These are phyloP conservation scores for Trichomonascaceae sp. DNA, from an alignment of 1,139 yeast species.

Conservation along the genomic window DNA sequence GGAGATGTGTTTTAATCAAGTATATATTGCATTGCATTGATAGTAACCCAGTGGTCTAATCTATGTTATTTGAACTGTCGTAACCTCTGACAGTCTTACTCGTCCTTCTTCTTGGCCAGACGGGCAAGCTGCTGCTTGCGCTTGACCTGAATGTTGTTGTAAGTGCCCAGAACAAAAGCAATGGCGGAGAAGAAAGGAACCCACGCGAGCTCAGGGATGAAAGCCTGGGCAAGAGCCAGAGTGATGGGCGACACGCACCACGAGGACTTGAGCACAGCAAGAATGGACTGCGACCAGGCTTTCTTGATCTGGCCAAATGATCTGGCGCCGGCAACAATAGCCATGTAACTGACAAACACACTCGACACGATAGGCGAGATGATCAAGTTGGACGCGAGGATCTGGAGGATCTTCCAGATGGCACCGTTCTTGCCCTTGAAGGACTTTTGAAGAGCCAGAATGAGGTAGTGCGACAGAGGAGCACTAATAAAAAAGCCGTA, in stretches of 20 bases:
- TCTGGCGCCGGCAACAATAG: slow-evolving; percentile 28
- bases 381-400: slow-evolving; percentile 44
- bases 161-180: slow-evolving; percentile 63
- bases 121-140: slow-evolving; percentile 23
- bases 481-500: slow-evolving; percentile 62
- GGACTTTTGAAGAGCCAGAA: slow-evolving; percentile 23
- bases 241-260: slow-evolving; percentile 53
- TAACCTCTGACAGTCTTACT: too few species aligned
- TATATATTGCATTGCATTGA: too few species aligned
- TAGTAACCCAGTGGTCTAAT: too few species aligned
- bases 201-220: slow-evolving; percentile 65
- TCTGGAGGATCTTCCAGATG: slow-evolving; percentile 38
- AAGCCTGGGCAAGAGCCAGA: slow-evolving; percentile 60
- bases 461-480: slow-evolving; percentile 52
- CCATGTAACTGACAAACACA: slow-evolving; percentile 39
- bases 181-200: slow-evolving; percentile 69
- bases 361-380: slow-evolving; percentile 54
- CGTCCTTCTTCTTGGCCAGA: slow-evolving; percentile 10
- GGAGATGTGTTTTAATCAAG: slow-evolving; percentile 74
- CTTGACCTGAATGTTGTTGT: slow-evolving; percentile 60
- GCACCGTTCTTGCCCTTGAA: slow-evolving; percentile 22
- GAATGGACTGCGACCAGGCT: neutral
- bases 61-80: too few species aligned
- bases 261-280: slow-evolving; percentile 39
- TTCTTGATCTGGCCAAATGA: slow-evolving; percentile 16